Base-by-base conservation (phyloP, 2,329 filamentous ascomycete species). In the Nemania abortiva region DNA sequence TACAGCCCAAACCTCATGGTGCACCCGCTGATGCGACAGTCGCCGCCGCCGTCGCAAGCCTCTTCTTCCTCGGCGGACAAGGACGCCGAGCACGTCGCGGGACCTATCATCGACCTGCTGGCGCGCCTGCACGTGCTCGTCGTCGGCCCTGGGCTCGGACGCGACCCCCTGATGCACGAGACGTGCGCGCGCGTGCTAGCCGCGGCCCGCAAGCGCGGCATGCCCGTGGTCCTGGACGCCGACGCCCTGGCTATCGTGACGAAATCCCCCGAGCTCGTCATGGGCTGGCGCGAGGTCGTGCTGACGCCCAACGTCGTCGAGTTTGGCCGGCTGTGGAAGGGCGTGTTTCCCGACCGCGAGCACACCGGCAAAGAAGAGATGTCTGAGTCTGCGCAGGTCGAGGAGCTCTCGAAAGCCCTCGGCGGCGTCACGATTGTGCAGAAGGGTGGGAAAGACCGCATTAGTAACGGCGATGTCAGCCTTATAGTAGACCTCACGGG, bases 1-100 rank as follows among this genome's bases (percentile, higher is more conserved):
- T 99, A 98, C 84, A 98, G 95, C 22, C 96, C 96, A 2, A 98
- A 98, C 80, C 86, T 99, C 31, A 99, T 99, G 95, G 96, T 99
- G 11, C 96, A 98, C 81, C 96, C 96, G 0, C 88, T 98, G 74
- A 95, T 99, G 89, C 92, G 94, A 34, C 93, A 96, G 81, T 88
- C 89, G 54, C 77, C 81, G 11, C 66, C 78, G 5, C 77, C 81
- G 34, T 85, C 89, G 74, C 82, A 50, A 10, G 27, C 88, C 50
- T 79, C 82, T 31, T 85, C 88, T 74, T 82, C 88, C 62, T 79
- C 82, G 27, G 81, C 85, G 62, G 88, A 91, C 65, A 84, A 84
- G 13, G 85, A 89, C 73, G 86, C 91, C 1, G 84, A 84, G 13
- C 78, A 84, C 63, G 86, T 97, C 56, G 89, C 92, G 9, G 81